Conservation (phyloP, 257 asterid species). For the Paulownia fortunei region DNA sequence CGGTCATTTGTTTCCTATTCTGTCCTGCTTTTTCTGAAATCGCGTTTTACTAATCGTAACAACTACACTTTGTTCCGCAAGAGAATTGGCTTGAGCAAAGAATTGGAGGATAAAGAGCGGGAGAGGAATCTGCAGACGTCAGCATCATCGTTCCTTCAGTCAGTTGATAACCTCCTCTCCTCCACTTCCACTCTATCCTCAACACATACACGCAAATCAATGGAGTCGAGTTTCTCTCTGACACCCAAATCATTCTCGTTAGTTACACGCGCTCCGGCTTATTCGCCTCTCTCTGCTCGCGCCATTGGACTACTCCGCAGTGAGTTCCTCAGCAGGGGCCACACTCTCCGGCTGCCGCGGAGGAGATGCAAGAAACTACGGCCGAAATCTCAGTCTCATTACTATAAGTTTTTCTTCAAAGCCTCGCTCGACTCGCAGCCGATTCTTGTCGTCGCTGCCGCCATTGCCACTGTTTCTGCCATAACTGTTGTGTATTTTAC, state of each 20-base stretch:
- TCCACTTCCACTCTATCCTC: conserved; percentile 50
- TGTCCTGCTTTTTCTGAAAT: neutral
- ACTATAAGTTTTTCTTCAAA: conserved; percentile 41
- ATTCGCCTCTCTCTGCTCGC: conserved; percentile 47
- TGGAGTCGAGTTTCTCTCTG: conserved; percentile 68
- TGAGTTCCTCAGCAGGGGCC: conserved; percentile 53
- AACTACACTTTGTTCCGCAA: neutral
- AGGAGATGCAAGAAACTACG: conserved; percentile 53
- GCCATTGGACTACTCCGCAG: conserved; percentile 55
- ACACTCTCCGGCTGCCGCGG: conserved; percentile 61
- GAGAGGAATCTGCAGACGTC: conserved; percentile 23
- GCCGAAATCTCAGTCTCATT: conserved; percentile 43
- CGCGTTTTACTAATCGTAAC: neutral
- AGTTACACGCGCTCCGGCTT: conserved; percentile 46
- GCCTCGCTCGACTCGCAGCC: conserved; percentile 81
- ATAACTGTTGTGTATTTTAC: conserved; percentile 49
- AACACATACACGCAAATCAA: conserved; percentile 31
- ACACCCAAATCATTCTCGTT: conserved; percentile 48
- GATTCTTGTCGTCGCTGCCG: conserved; percentile 47
- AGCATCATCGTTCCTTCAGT: conserved; percentile 29
- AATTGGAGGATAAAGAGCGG: neutral
- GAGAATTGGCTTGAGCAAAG: neutral
- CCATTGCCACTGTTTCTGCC: conserved; percentile 66
- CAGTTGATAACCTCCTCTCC: conserved; percentile 35
- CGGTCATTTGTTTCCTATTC: neutral